Conservation (phyloP, 768 basidiomycete species). For the Termitomyces sp. region DNA sequence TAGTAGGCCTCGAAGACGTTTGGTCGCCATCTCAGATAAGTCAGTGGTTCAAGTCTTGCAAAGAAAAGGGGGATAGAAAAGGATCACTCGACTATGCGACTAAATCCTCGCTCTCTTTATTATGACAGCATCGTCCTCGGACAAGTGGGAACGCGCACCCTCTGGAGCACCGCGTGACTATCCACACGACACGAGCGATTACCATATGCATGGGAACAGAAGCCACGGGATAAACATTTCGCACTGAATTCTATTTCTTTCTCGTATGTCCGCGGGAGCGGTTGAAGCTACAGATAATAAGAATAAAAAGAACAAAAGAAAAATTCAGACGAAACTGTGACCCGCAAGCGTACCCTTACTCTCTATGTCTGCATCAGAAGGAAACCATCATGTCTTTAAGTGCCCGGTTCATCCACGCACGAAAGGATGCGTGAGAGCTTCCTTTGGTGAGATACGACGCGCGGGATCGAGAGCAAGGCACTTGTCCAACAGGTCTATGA, state of each 20-base stretch:
- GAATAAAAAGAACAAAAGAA: background rate
- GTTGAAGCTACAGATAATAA: background rate
- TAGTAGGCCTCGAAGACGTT: conserved; percentile 23
- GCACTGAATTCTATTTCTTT: background rate
- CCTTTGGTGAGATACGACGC: conserved; percentile 83
- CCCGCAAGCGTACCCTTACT: background rate
- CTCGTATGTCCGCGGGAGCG: background rate
- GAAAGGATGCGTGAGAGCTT: conserved; percentile 85
- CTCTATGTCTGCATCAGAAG: background rate
- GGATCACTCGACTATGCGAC: background rate
- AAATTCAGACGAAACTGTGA: background rate
- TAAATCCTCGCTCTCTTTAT: background rate
- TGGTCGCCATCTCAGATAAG: conserved; percentile 18
- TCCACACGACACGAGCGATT: background rate
- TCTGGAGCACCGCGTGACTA: background rate
- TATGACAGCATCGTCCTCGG: background rate
- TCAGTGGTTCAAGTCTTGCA: conserved; percentile 1
- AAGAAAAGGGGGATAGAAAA: background rate
- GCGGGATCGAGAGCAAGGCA: conserved; percentile 84
- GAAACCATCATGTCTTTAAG: background rate
- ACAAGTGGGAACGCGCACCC: background rate
- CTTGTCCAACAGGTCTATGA: conserved; percentile 89
- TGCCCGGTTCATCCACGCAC: conserved; percentile 43
- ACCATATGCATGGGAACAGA: background rate
- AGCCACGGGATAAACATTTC: background rate